Percentiles rank a stretch among this genome's conserved stretches.
Evolutionary conservation across 139 green algal genomes (phyloP).

Genomic region (Chlamydomonas eustigma): DNA sequence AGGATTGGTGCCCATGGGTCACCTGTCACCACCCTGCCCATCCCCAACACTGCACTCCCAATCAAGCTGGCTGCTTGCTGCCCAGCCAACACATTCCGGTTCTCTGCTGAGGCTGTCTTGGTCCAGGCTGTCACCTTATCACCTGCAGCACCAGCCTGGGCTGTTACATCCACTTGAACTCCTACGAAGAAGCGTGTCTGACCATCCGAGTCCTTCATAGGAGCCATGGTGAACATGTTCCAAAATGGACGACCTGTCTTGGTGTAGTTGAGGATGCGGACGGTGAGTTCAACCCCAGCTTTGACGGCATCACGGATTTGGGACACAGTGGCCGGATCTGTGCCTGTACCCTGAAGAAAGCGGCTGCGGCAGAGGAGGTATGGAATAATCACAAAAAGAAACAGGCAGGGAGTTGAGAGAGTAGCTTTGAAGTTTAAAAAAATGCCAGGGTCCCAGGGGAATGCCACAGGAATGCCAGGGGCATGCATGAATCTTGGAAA

Average conservation of each 20-base stretch:
- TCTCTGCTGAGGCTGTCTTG: conserved; percentile 30
- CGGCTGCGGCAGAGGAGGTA: conserved; percentile 13
- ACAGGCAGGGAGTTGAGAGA: no score
- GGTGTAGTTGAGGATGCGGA: conserved; percentile 94
- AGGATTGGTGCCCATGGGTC: conserved; percentile 67
- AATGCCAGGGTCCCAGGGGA: no score
- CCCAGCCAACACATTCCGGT: conserved; percentile 18
- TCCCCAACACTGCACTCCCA: conserved; percentile 44
- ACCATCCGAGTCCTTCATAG: conserved; percentile 78
- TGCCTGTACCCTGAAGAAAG: conserved; percentile 80
- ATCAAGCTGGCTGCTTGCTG: conserved; percentile 45
- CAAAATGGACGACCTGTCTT: conserved; percentile 71
- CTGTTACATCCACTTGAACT: conserved; percentile 54
- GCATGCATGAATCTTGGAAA: no score
- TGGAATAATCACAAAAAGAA: background rate
- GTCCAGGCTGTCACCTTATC: conserved; percentile 24
- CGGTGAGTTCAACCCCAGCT: conserved; percentile 68
- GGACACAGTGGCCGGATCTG: conserved; percentile 68
- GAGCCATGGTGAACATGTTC: conserved; percentile 97
- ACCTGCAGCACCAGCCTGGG: conserved; percentile 13
- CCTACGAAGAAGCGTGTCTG: conserved; percentile 86
- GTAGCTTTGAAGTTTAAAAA: background rate
- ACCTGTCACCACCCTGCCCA: conserved; percentile 31
- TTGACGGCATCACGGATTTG: conserved; percentile 77
- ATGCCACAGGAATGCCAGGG: no score